Evolutionary conservation across 202 grass and related monocot genomes (phyloP), one percentile per base, ranked within the genome.

Genomic region (Panicum virgatum): DNA sequence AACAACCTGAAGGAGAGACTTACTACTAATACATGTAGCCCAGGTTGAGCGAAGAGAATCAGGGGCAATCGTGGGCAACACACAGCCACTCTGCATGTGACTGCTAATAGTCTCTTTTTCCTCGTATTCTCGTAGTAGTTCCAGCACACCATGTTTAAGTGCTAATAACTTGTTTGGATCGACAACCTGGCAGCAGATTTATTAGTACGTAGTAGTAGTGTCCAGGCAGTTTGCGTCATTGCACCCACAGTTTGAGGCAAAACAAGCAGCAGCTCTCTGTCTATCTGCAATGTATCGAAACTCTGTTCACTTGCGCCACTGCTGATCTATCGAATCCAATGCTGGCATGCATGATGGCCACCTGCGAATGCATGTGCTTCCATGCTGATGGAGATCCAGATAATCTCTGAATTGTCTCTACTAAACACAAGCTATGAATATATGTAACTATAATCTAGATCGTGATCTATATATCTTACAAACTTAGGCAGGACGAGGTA

Each of bases 181-280:
- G 57, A 29, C 34, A 34, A 34, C 29, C 15, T 15, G 12, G 26
- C 13, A 62, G 58, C 30, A 16, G 29, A 34, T 34, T 34, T 34
- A 34, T 34, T 34, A 4, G 32, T 34, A 34, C 32, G 3, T 5
- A 34, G 2, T 34, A 30, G 30, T 30, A 30, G 3, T 3, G 9
- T 22, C 23, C 56, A 26, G 56, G 56, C 23, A 9, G 66, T 69
- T 45, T 69, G 12, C 45, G 13, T 16, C 40, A 27, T 45, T 69
- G 66, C 66, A 45, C 66, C 42, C 66, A 69, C 66, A 9, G 66
- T 69, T 69, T 46, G 13, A 46, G 11, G 66, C 66, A 46, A 69
- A 69, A 69, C 66, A 44, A 46, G 66, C 62, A 68, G 65, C 39
- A 7, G 2, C 20, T 42, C 65, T 43, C 12, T 46, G 6, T 42